Conservation (phyloP, 306 rosid genomes). For the Sechiopsis laciniata region DNA sequence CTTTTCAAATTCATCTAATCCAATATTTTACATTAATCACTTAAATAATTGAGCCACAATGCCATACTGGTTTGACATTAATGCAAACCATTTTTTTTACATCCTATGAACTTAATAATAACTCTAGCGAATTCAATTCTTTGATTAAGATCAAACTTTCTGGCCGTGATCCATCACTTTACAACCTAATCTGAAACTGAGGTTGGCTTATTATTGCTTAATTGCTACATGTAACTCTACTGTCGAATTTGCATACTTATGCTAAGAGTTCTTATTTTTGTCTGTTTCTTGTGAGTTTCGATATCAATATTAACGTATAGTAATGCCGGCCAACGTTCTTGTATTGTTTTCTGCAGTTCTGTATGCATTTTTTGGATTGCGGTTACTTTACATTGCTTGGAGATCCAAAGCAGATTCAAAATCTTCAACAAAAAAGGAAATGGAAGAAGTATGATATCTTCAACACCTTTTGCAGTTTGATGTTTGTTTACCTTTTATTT, state of each 20-base stretch:
- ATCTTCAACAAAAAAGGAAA: constrained; percentile 92
- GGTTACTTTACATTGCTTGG: constrained; percentile 96
- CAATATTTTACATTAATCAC: background rate
- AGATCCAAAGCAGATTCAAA: constrained; percentile 90
- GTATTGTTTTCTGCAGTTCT: constrained; percentile 53
- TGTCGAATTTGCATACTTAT: background rate
- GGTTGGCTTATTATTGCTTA: background rate
- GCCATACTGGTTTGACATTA: background rate
- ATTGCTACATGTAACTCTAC: background rate
- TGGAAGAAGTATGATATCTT: constrained; percentile 72
- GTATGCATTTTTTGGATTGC: constrained; percentile 80
- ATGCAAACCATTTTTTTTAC: background rate
- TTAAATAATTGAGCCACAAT: background rate
- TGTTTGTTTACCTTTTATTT: background rate
- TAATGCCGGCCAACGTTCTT: background rate
- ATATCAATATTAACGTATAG: background rate
- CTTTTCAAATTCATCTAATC: background rate
- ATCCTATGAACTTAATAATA: background rate
- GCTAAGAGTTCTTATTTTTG: background rate
- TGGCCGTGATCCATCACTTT: background rate
- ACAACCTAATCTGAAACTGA: background rate
- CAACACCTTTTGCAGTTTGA: constrained; percentile 11
- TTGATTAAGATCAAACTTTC: background rate
- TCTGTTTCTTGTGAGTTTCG: background rate
- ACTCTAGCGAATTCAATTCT: background rate